Percentiles rank a stretch among this genome's conserved stretches.
Evolutionary conservation across 179 eudicot genomes (phyloP).

Genomic region (Heliamphora pulchella): DNA sequence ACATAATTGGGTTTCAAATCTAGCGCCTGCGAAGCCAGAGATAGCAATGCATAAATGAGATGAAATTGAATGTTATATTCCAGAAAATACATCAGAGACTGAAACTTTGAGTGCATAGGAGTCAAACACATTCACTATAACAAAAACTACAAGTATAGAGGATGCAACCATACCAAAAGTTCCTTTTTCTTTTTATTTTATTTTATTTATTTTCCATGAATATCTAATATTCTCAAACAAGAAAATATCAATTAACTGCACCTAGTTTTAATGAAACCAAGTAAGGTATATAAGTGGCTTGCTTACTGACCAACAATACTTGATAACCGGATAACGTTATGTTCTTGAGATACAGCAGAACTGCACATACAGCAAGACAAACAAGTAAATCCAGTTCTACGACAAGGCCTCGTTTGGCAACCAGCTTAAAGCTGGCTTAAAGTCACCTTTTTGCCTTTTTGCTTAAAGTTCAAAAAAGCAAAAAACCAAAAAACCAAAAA

Average conservation of each 20-base stretch:
- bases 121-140: neutral
- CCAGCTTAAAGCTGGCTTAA: too few relatives aligned
- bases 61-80: neutral
- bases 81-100: neutral
- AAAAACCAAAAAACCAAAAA: too few relatives aligned
- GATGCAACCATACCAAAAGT: neutral
- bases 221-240: neutral
- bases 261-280: neutral
- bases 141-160: neutral
- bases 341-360: too few relatives aligned
- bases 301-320: neutral
- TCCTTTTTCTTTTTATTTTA: neutral
- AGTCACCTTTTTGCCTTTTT: too few relatives aligned
- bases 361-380: neutral
- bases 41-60: slow-evolving; percentile 7
- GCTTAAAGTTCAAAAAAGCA: too few relatives aligned
- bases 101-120: slow-evolving; percentile 1
- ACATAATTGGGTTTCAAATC: slow-evolving; percentile 97
- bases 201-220: neutral
- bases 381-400: neutral
- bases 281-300: neutral
- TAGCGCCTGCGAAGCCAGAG: slow-evolving; percentile 56
- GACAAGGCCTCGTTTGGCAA: too few relatives aligned
- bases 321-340: neutral
- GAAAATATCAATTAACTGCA: neutral